Evolutionary conservation across 805 yeast genomes (phyloP), one percentile per base, ranked within the genome.

Genomic region (Candida sonorensis): DNA sequence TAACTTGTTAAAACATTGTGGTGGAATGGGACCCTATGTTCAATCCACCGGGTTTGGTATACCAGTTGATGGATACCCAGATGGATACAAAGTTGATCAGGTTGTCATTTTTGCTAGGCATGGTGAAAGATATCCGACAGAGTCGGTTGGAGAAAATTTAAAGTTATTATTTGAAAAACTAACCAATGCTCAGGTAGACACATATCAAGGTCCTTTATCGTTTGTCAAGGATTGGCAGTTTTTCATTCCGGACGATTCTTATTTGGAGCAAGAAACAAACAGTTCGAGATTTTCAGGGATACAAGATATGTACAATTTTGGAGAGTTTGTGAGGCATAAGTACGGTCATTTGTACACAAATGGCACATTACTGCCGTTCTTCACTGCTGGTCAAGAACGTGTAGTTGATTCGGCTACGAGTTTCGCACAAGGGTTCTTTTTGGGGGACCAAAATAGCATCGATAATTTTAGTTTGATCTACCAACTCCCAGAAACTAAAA

Each of bases 61-160:
- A 24, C 56, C 69, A 11, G 17, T 31, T 12, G 51, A 59, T n/a
- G n/a, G n/a, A 8, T 42, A 62, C 2, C 79, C 81, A 22, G 60
- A 53, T 7, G 61, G 61, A 27, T 77, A 83, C 53, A 46, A 55
- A 5, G 61, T 77, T 34, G 73, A 72, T 44, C 90, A 81, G 53
- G 84, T 81, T 8, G 86, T 80, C 43, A 57, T 81, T 15, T 57
- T 81, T 31, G 75, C 77, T 44, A 69, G 95, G 48, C 94, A 85
- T 49, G 94, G 90, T 14, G 92, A 83, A 53, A 63, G 94, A 42
- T 81, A 65, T 48, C 86, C 85, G 3, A 69, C 81, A 3, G 53
- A 44, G 3, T 57, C 62, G n/a, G 59, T 65, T 4, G 53, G 45
- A 1, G 17, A 31, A 8, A 58, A 51, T 16, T 42, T 53, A 12